Evolutionary conservation across 805 yeast genomes (phyloP), one percentile per base, ranked within the genome.

Genomic region (Saccharomycopsis amapae): DNA sequence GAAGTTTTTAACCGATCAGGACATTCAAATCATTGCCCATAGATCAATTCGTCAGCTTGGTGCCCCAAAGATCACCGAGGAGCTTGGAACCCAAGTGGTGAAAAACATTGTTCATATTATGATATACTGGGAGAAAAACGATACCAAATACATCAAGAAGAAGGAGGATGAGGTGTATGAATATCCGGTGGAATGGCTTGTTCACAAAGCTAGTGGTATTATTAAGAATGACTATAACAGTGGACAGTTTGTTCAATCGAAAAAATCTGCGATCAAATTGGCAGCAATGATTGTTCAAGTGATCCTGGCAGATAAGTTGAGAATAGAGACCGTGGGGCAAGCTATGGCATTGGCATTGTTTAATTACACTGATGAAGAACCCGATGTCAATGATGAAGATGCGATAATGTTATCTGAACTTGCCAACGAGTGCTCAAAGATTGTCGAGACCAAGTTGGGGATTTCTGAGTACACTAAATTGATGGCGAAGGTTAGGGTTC

Each of bases 41-140:
- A 73, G 87, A 55, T 64, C 76, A 31, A 68, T 87, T 49, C 83
- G 89, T 56, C 96, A 86, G 66, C 64, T 90, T 40, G 78, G 83
- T 22, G 96, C 96, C 1, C 93, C 96, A 2, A 62, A 73, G 5
- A 69, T 88, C 23, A 64, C 83, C 3, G 80, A 78, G 42, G 75
- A 71, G 0, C 66, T 87, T 46, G 83, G 85, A 0, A 60, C 69
- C 15, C 83, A 80, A 58, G 69, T 76, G 24, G 78, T 83, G 19
- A 85, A 81, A 60, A 81, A 81, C 50, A 61, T 89, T 51, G 79
- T 81, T 1, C 60, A 68, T 31, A 68, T 86, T 25, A 67, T 81
- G 5, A 71, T 72, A 62, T 63, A 64, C 45, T 88, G 95, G 95
- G 71, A 75, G 24, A 56, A 62, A 20, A 59, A 68, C 3, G 49